Evolutionary conservation across 2,329 filamentous ascomycete genomes (phyloP), one percentile per base, ranked within the genome.

Genomic region (Epichloe glyceriae): DNA sequence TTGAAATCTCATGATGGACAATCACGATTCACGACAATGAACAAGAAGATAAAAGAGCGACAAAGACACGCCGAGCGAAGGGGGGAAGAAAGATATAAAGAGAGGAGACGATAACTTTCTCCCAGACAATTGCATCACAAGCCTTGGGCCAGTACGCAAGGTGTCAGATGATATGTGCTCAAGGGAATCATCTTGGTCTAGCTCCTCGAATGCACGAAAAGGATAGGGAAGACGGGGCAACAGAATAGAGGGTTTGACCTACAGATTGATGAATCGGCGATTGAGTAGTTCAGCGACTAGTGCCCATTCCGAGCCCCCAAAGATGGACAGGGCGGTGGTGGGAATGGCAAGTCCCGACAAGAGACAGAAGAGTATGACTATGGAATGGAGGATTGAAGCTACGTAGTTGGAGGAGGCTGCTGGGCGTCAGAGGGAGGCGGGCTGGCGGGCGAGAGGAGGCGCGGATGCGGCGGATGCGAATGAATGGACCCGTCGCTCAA

Each of bases 91-190:
- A 5, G 22, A 30, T 26, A 37, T 19, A 34, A 17, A 14, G 30
- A 15, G 22, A 33, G 14, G 3, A 19, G 30, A 44, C 33, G 14
- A 44, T 14, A 34, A 12, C 14, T 30, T n/a, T 39, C 30, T 35
- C 34, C n/a, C 30, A 8, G 8, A 22, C 12, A 17, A 17, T 22
- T 17, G 12, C 35, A 49, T 43, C 26, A 49, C 40, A 30, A 44
- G 40, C 30, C 35, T 40, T 15, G 30, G 30, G 34, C 47, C 17
- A 42, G 17, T 43, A 14, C 30, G 30, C 26, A 19, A 26, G 42
- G 30, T 37, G 17, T 49, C 47, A 44, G 47, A 49, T 49, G 30
- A 37, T 44, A 35, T 49, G 20, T 41, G 22, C 39, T 12, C n/a
- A 44, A 26, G 14, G 39, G 2, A 20, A 46, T 19, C 44, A 46